phyloP scores from a whole-genome alignment of 139 green algal genomes.

The Chlamydomonas asymmetrica region DNA sequence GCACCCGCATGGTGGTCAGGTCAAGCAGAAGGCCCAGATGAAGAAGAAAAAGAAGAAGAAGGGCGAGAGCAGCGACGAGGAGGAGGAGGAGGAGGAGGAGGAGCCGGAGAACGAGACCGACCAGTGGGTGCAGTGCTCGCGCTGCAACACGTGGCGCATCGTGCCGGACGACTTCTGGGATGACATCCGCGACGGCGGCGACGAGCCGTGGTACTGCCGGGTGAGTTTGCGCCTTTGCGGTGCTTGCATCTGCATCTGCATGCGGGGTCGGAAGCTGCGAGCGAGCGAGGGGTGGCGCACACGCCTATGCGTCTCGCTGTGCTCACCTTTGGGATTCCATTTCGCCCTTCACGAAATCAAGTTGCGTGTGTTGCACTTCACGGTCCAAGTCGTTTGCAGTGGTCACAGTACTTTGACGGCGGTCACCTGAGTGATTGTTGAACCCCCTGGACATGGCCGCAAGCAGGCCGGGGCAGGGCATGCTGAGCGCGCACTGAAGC shows the following conservation, averaged over 20 bases:
- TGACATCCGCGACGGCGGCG: conserved; percentile 28
- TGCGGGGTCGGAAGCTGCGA: background rate
- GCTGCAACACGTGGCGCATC: conserved; percentile 29
- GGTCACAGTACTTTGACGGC: no score
- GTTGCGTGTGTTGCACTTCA: no score
- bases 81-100: background rate
- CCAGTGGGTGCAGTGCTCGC: conserved; percentile 37
- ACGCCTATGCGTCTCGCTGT: background rate
- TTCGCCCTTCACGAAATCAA: background rate
- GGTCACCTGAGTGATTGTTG: no score
- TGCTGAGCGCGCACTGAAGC: no score
- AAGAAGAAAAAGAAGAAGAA: background rate
- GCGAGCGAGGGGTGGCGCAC: background rate
- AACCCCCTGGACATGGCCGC: no score
- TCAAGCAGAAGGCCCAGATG: background rate
- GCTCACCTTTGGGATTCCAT: background rate
- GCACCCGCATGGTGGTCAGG: background rate
- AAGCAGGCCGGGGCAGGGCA: no score
- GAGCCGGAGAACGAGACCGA: conserved; percentile 8
- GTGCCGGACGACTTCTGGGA: conserved; percentile 44
- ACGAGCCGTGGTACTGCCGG: conserved; percentile 41
- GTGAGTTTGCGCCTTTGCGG: no score
- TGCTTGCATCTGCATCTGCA: background rate
- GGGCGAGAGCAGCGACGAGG: background rate
- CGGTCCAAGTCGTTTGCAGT: no score